These are phyloP conservation scores for Asterophora parasitica DNA, from an alignment of 768 basidiomycete genomes.

Conservation along the genomic window DNA sequence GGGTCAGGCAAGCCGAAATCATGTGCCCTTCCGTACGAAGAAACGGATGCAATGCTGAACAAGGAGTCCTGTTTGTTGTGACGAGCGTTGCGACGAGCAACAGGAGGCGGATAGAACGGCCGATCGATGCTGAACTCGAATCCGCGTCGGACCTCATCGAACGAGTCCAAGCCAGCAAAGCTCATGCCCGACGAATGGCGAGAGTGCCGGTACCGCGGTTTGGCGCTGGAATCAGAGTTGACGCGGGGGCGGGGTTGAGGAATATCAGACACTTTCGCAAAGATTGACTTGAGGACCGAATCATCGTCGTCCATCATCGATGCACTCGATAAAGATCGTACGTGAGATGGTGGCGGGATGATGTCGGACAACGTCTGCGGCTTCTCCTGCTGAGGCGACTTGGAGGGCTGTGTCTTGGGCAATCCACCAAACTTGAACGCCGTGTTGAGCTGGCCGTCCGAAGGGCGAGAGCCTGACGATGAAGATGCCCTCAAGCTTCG, in stretches of 20 bases:
- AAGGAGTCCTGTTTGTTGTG: conserved; percentile 47
- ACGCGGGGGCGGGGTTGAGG: conserved; percentile 31
- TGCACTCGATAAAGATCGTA: conserved; percentile 41
- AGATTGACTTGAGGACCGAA: conserved; percentile 51
- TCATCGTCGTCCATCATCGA: conserved; percentile 46
- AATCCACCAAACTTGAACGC: conserved; percentile 74
- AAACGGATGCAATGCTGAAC: conserved; percentile 74
- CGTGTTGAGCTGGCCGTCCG: conserved; percentile 63
- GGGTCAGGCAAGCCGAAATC: conserved; percentile 63
- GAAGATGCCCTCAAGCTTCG: conserved; percentile 18
- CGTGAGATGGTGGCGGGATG: conserved; percentile 59
- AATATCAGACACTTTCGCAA: conserved; percentile 39
- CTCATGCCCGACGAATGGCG: conserved; percentile 52
- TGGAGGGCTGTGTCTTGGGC: conserved; percentile 21
- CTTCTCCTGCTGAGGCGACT: conserved; percentile 20
- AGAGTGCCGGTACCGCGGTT: conserved; percentile 29
- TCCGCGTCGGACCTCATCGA: conserved; percentile 72
- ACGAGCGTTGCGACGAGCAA: conserved; percentile 34
- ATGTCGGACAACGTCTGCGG: conserved; percentile 69
- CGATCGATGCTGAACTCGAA: conserved; percentile 68
- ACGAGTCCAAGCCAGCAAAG: conserved; percentile 70
- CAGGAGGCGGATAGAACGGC: conserved; percentile 58
- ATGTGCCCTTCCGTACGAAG: conserved; percentile 69
- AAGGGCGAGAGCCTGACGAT: conserved; percentile 40
- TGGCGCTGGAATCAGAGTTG: conserved; percentile 42